Evolutionary conservation across 148 eudicot species (phyloP).

Genomic region (Persicaria tinctoria): DNA sequence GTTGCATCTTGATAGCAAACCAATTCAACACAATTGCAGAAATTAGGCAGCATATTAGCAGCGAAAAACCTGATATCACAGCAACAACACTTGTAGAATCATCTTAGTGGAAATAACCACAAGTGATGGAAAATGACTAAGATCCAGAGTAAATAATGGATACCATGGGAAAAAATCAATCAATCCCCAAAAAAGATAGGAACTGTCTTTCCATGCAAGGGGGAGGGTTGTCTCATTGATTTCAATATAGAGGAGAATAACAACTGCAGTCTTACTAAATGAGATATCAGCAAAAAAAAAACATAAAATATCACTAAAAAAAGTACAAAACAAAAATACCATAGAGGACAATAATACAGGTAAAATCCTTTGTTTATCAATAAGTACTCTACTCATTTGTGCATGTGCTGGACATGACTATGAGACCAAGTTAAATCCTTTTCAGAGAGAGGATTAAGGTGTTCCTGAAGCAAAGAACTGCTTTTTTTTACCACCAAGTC

Average conservation of each 20-base stretch:
- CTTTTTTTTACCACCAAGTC: background rate
- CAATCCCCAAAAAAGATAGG: background rate
- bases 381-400: background rate
- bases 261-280: no score
- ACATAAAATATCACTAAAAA: background rate
- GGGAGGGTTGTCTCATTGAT: background rate
- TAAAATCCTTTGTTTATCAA: background rate
- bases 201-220: background rate
- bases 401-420: background rate
- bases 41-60: background rate
- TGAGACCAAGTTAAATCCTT: background rate
- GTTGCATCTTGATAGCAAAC: background rate
- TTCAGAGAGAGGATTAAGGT: background rate
- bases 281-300: no score
- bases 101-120: background rate
- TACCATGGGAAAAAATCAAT: background rate
- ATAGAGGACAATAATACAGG: background rate
- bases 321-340: background rate
- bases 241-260: no score
- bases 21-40: background rate
- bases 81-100: background rate
- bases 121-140: background rate
- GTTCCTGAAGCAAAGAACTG: background rate
- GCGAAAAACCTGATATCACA: background rate
- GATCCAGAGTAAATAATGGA: background rate